Evolutionary conservation across 2,329 filamentous ascomycete species (phyloP), one percentile per base, ranked within the genome.

Genomic region (Ophiosphaerella korrae): DNA sequence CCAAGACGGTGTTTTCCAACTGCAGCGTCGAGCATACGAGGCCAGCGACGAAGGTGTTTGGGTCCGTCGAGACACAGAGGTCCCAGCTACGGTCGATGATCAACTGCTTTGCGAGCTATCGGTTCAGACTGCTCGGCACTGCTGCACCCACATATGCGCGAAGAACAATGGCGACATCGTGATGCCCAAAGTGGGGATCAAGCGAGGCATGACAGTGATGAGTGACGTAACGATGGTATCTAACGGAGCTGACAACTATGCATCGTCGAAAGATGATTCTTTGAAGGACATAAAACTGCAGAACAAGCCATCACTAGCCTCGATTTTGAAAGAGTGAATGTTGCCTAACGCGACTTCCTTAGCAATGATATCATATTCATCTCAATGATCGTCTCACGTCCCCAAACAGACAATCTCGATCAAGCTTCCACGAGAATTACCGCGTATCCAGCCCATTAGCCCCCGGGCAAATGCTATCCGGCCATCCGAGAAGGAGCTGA

Each of bases 21-120:
- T 66, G 1, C 64, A 68, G 35, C 54, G 62, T 3, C 53, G 64
- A n/a, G 64, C 60, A 1, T 62, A 63, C 44, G 62, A 66, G 13
- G 50, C 26, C 26, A 29, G 26, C 6, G 8, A 29, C 8, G 26
- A 29, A 29, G 26, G 26, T 5, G 47, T 43, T 16, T 52, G 44
- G 44, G 39, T 42, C 21, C 33, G 45, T 37, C 16, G 38, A 9
- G 38, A 43, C 6, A 43, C 26, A 24, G 49, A 52, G 13, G 40
- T 52, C 2, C 50, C 50, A 26, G 35, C 42, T 8, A 52, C 47
- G 26, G 31, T 40, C 23, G 42, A 52, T 31, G 45, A 41, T n/a
- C 45, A 52, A 23, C 41, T 34, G 21, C 45, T 52, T 21, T 40
- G 41, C 13, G 50, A 52, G 5, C 24, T 49, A 8, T 41, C 50